Conservation (phyloP, 2,329 filamentous ascomycete species). For the Botrytis byssoidea region DNA sequence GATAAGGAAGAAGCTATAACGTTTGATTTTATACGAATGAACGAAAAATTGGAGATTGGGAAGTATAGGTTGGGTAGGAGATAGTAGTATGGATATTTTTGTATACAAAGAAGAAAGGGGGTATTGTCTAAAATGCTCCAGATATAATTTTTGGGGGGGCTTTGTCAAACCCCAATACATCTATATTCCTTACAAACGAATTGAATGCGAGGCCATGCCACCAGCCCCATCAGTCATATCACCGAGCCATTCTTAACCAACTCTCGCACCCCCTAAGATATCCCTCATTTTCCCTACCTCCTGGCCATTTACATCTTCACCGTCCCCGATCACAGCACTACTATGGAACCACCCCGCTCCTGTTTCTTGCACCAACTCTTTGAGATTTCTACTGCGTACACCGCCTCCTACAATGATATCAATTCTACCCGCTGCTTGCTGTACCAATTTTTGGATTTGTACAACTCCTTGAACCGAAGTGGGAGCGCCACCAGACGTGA, state of each 20-base stretch:
- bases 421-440: conserved; percentile 39
- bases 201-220: neutral
- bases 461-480: conserved; percentile 28
- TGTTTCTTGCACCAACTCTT: conserved; percentile 33
- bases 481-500: conserved; percentile 48
- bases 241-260: neutral
- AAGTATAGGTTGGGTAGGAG: neutral
- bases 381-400: conserved; percentile 47
- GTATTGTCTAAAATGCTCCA: neutral
- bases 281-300: conserved; percentile 27
- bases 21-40: conserved; percentile 10
- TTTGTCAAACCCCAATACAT: neutral
- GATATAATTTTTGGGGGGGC: neutral
- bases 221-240: neutral
- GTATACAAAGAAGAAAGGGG: neutral
- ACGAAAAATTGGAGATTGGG: neutral
- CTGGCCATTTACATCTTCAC: conserved; percentile 35
- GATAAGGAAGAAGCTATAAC: neutral
- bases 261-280: neutral
- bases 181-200: neutral
- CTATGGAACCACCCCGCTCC: conserved; percentile 43
- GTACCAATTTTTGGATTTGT: conserved; percentile 36
- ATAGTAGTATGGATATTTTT: neutral
- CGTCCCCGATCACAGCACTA: conserved; percentile 42
- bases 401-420: conserved; percentile 52